Evolutionary conservation across 2,329 filamentous ascomycete species (phyloP).

Genomic region (Alternaria solani): DNA sequence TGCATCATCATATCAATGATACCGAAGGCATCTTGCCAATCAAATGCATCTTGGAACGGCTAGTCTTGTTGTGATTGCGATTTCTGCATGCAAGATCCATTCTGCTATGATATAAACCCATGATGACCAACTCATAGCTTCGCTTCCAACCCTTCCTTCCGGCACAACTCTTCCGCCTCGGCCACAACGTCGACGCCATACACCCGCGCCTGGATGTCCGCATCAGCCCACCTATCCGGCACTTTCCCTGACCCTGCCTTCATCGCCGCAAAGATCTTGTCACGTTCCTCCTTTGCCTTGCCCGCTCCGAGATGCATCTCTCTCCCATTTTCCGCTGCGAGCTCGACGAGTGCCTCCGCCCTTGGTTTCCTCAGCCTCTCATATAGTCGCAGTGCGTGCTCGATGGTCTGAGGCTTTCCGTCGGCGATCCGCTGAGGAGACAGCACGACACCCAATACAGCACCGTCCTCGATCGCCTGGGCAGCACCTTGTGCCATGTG

Average conservation of each 20-base stretch:
- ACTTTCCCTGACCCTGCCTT: slow-evolving; percentile 55
- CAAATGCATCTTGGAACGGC: background rate
- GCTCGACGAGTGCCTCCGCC: slow-evolving; percentile 64
- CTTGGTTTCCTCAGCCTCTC: slow-evolving; percentile 64
- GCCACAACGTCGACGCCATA: slow-evolving; percentile 58
- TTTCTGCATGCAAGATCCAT: background rate
- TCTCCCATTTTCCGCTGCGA: slow-evolving; percentile 64
- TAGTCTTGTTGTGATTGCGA: background rate
- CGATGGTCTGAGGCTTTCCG: slow-evolving; percentile 55
- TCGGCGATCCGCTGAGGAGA: slow-evolving; percentile 57
- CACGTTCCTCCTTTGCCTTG: slow-evolving; percentile 66
- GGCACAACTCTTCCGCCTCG: slow-evolving; percentile 56
- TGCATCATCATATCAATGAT: background rate
- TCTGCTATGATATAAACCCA: background rate
- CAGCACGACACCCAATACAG: slow-evolving; percentile 63
- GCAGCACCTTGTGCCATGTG: slow-evolving; percentile 71
- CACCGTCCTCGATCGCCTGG: slow-evolving; percentile 70
- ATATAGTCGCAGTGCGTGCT: slow-evolving; percentile 64
- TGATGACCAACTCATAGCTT: slow-evolving; percentile 29
- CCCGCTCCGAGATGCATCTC: slow-evolving; percentile 66
- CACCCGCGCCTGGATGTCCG: slow-evolving; percentile 59
- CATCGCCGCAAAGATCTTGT: slow-evolving; percentile 62
- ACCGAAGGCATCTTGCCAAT: background rate
- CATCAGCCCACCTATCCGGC: slow-evolving; percentile 63
- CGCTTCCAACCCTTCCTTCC: slow-evolving; percentile 38